Percentiles rank a stretch among this genome's conserved stretches.
These are phyloP conservation scores for Phytophthora cryptogea DNA, from an alignment of 352 stramenopile genomes.

Conservation along the genomic window DNA sequence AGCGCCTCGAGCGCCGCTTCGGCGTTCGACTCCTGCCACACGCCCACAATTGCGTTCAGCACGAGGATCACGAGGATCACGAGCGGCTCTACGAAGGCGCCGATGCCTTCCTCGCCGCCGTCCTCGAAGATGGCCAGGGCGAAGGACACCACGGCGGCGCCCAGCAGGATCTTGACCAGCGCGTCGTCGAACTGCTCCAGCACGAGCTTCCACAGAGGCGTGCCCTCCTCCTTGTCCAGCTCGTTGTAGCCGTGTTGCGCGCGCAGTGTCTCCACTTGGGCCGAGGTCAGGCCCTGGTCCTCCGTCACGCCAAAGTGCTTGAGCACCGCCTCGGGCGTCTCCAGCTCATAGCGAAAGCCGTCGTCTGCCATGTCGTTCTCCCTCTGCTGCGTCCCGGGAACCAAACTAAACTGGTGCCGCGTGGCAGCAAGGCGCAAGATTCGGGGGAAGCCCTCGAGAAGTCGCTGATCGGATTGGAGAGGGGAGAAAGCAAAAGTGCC, in stretches of 20 bases:
- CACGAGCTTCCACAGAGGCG: slow-evolving; percentile 94
- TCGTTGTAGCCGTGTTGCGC: slow-evolving; percentile 83
- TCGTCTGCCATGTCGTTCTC: slow-evolving; percentile 28
- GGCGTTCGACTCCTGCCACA: slow-evolving; percentile 96
- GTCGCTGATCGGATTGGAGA: slow-evolving; percentile 12
- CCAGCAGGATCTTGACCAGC: slow-evolving; percentile 98
- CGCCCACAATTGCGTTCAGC: slow-evolving; percentile 96
- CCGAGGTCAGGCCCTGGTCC: slow-evolving; percentile 51
- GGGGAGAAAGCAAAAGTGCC: neutral
- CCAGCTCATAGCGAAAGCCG: slow-evolving; percentile 54
- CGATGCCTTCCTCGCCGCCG: slow-evolving; percentile 81
- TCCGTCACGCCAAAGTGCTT: slow-evolving; percentile 78
- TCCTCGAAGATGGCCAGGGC: slow-evolving; percentile 93
- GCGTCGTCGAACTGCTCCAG: slow-evolving; percentile 99
- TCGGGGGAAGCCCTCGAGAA: slow-evolving; percentile 6
- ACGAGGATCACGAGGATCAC: slow-evolving; percentile 98
- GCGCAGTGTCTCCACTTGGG: slow-evolving; percentile 62
- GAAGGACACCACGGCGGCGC: slow-evolving; percentile 94
- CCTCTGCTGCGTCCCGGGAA: slow-evolving; percentile 11
- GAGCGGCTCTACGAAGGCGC: slow-evolving; percentile 95
- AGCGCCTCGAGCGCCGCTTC: slow-evolving; percentile 94
- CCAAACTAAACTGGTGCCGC: slow-evolving; percentile 22
- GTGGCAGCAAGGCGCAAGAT: slow-evolving; percentile 28
- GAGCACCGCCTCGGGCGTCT: slow-evolving; percentile 78
- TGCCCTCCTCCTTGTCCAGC: slow-evolving; percentile 89